A percentile compares a stretch with the other conserved stretches of the same genome.
Evolutionary conservation across 1,139 yeast species (phyloP).

Genomic region (Geotrichum australiense): DNA sequence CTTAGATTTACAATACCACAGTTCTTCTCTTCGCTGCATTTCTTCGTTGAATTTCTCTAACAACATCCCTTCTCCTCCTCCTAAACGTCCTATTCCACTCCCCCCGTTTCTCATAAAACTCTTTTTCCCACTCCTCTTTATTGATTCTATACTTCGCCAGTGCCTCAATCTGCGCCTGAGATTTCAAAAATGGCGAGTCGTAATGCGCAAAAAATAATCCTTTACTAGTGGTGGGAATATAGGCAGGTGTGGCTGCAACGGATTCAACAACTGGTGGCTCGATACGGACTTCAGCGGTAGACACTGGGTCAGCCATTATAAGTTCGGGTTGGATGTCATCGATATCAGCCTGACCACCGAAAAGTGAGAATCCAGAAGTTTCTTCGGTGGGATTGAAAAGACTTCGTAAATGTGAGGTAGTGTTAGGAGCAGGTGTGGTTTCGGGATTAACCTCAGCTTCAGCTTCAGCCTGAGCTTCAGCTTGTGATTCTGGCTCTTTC

Average conservation of each 20-base stretch:
- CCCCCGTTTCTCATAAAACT: slow-evolving; percentile 81
- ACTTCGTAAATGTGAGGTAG: slow-evolving; percentile 43
- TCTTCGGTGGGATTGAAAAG: slow-evolving; percentile 50
- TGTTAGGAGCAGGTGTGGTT: no score
- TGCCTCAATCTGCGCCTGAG: slow-evolving; percentile 73
- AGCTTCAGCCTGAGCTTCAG: slow-evolving; percentile 22
- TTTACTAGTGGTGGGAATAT: slow-evolving; percentile 23
- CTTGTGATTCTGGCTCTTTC: slow-evolving; percentile 15
- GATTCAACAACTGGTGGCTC: slow-evolving; percentile 23
- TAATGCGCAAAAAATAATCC: slow-evolving; percentile 78
- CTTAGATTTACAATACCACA: slow-evolving; percentile 11
- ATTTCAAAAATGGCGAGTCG: slow-evolving; percentile 76
- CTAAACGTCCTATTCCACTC: slow-evolving; percentile 72
- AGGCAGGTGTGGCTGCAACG: not conserved
- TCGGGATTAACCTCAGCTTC: slow-evolving; percentile 1
- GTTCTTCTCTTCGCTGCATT: slow-evolving; percentile 18
- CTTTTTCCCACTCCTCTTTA: slow-evolving; percentile 55
- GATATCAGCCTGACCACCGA: slow-evolving; percentile 25
- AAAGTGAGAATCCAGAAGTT: slow-evolving; percentile 22
- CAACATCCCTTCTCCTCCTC: slow-evolving; percentile 65
- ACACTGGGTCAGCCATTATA: slow-evolving; percentile 16
- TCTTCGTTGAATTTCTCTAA: slow-evolving; percentile 48
- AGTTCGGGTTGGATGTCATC: slow-evolving; percentile 17
- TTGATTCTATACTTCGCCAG: slow-evolving; percentile 34
- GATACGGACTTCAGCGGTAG: slow-evolving; percentile 26